Evolutionary conservation across 306 rosid species (phyloP), one percentile per base, ranked within the genome.

Genomic region (Pterocarpus macrocarpus): DNA sequence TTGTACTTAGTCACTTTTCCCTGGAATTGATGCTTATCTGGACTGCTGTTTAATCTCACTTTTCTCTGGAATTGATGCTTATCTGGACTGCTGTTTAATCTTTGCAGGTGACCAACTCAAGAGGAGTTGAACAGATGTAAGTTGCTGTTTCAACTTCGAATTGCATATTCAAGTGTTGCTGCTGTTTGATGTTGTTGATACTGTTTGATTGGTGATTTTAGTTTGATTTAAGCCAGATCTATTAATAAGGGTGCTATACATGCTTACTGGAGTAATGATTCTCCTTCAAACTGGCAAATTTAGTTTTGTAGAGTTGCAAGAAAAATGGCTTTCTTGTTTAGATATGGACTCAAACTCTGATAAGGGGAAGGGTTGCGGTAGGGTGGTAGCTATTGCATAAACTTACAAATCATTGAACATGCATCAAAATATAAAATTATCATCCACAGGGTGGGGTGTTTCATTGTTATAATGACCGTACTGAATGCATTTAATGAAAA

Each of bases 121-220:
- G 90, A 80, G 94, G 83, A 32, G 69, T 35, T 81, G 97, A 85
- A 85, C 80, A 72, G 13, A 79, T 86, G 98, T 94, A 87, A 87
- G 93, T 57, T 85, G 34, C 72, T 70, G 8, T 81, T 80, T 75
- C 72, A 72, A 66, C 59, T 71, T 58, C 74, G 49, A 63, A 64
- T 43, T 83, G 16, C 53, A 56, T 38, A 57, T 71, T 64, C 36
- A 44, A 30, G 14, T 67, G 34, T 85, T 57, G 50, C 12, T 73
- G 38, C 33, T 65, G 35, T 47, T 73, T 73, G 71, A 35, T 78
- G 61, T 62, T 69, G 33, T 12, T 10, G 59, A 49, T 22, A 34
- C 35, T 80, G 64, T 75, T 39, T 68, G 10, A 13, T 64, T 71
- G 39, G 28, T 41, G 35, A 14, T 75, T 69, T 55, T 80, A 55